These are phyloP conservation scores for Pichia manshurica DNA, from an alignment of 805 yeast genomes.

Conservation along the genomic window DNA sequence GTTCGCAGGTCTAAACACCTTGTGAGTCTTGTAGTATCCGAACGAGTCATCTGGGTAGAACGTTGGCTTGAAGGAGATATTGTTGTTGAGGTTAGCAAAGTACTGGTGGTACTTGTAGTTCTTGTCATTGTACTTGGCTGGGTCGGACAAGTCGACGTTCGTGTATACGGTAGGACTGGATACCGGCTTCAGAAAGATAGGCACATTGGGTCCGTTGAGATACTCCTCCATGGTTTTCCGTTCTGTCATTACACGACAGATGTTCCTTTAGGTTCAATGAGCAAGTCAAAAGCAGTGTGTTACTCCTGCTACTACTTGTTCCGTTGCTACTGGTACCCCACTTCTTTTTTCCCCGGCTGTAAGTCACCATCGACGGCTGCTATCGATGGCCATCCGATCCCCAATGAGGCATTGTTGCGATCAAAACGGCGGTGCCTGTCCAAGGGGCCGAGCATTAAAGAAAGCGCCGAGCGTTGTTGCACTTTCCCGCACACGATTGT, in stretches of 20 bases:
- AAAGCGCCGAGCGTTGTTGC: too few species aligned
- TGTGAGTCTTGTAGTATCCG: constrained; percentile 10
- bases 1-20: constrained; percentile 12
- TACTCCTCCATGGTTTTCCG: constrained; percentile 21
- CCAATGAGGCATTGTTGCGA: too few species aligned
- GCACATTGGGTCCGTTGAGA: constrained; percentile 19
- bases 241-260: too few species aligned
- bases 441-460: too few species aligned
- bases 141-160: constrained; percentile 6
- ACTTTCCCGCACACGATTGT: too few species aligned
- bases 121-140: constrained; percentile 2
- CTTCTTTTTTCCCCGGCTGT: too few species aligned
- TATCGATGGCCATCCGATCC: too few species aligned
- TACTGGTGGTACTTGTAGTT: constrained; percentile 21
- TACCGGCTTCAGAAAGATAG: constrained; percentile 20
- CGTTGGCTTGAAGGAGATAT: not conserved
- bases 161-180: constrained; percentile 16
- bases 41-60: constrained; percentile 5
- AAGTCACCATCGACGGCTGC: too few species aligned
- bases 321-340: not conserved
- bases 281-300: too few species aligned
- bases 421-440: too few species aligned
- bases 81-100: constrained; percentile 15
- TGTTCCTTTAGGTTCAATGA: too few species aligned
- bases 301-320: not conserved